Conservation (phyloP, 2,329 filamentous ascomycete species). For the Rhytidhysteron rufulum region DNA sequence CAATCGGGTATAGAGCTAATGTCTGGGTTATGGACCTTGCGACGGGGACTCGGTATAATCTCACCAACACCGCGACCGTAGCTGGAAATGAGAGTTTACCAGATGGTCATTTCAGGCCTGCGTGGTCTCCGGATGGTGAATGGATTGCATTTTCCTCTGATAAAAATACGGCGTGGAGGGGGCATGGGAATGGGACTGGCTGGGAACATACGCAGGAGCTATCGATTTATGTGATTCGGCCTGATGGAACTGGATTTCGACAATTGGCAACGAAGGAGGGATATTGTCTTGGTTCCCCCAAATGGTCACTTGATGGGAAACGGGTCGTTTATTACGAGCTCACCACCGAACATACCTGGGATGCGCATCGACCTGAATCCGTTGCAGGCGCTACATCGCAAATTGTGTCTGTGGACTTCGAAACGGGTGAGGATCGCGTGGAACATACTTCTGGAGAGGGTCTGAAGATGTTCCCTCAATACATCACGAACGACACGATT, state of each 20-base stretch:
- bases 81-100: conserved; percentile 19
- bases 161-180: conserved; percentile 40
- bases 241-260: conserved; percentile 37
- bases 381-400: conserved; percentile 23
- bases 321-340: conserved; percentile 35
- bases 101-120: conserved; percentile 37
- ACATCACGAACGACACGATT: conserved; percentile 6
- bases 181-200: conserved; percentile 38
- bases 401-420: conserved; percentile 38
- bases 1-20: conserved; percentile 34
- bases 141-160: conserved; percentile 43
- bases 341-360: conserved; percentile 36
- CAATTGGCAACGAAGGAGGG: conserved; percentile 28
- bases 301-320: conserved; percentile 22
- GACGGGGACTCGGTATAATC: conserved; percentile 28
- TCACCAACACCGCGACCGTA: conserved; percentile 32
- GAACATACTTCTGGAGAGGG: conserved; percentile 24
- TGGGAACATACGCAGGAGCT: conserved; percentile 43
- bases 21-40: conserved; percentile 39
- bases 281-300: conserved; percentile 37
- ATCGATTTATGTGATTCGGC: conserved; percentile 38
- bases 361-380: conserved; percentile 28
- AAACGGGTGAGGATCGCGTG: conserved; percentile 32
- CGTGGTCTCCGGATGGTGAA: conserved; percentile 41
- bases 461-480: conserved; percentile 28